Evolutionary conservation across 768 basidiomycete genomes (phyloP).

Genomic region (Psilocybe sp.): DNA sequence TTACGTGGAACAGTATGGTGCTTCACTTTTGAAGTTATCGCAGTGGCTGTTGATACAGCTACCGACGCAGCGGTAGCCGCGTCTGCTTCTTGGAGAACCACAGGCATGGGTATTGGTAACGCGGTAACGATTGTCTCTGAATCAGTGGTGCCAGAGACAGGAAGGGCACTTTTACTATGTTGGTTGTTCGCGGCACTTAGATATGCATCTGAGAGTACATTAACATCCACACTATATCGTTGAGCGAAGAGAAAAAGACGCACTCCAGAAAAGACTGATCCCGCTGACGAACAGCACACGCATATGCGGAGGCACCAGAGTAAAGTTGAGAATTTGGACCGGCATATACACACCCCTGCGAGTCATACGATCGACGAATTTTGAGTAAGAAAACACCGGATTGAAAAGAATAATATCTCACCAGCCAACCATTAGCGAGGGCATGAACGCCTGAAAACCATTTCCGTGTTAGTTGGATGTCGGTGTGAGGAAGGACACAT

Average conservation of each 20-base stretch:
- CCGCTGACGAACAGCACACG: conserved; percentile 74
- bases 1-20: too few species aligned
- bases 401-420: conserved; percentile 22
- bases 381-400: background rate
- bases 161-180: too few species aligned
- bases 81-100: too few species aligned
- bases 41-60: too few species aligned
- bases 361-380: background rate
- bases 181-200: conserved; percentile 47
- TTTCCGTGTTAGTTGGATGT: background rate
- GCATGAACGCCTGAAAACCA: conserved; percentile 53
- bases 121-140: too few species aligned
- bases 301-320: conserved; percentile 73
- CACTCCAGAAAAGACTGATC: conserved; percentile 83
- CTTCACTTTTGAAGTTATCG: too few species aligned
- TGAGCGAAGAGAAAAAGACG: conserved; percentile 20
- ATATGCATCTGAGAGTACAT: conserved; percentile 47
- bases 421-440: conserved; percentile 79
- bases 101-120: too few species aligned
- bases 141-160: too few species aligned
- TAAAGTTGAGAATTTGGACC: conserved; percentile 76
- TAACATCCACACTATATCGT: background rate
- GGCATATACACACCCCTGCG: conserved; percentile 70
- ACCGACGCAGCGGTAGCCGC: too few species aligned
- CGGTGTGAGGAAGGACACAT: background rate